Conservation (phyloP, 371 early-diverging fungal genomes). For the Lichtheimia hyalospora region DNA sequence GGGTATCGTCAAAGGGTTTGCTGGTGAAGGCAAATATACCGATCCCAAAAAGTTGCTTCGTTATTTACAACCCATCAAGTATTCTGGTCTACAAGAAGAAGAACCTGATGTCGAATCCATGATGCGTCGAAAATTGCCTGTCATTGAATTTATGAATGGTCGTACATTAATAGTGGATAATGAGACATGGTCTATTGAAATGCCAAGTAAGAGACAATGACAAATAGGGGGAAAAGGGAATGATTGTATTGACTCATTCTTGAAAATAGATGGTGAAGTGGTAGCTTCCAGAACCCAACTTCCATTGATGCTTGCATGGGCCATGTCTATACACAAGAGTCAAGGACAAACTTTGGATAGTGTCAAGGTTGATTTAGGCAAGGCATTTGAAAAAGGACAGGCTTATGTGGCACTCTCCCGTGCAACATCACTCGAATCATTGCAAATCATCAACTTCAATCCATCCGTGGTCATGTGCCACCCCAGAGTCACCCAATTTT, state of each 20-base stretch:
- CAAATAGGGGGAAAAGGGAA: not conserved
- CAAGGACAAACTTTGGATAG: conserved; percentile 92
- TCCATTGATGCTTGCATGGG: conserved; percentile 69
- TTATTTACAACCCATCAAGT: conserved; percentile 3
- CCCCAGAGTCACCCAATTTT: conserved; percentile 67
- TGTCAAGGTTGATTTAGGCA: conserved; percentile 74
- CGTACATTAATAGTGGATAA: conserved; percentile 51
- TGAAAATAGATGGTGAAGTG: conserved; percentile 17
- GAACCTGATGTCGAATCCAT: not conserved
- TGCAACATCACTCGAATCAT: conserved; percentile 59
- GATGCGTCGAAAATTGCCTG: conserved; percentile 36
- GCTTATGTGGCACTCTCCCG: conserved; percentile 90
- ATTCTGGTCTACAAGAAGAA: not conserved
- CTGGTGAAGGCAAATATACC: conserved; percentile 27
- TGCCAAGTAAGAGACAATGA: conserved; percentile 37
- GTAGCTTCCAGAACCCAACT: conserved; percentile 50
- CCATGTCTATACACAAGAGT: conserved; percentile 82
- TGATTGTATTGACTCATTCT: not conserved
- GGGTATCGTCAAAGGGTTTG: conserved; percentile 71
- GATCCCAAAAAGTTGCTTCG: conserved; percentile 3
- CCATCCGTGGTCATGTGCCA: conserved; percentile 68
- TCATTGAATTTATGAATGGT: conserved; percentile 55
- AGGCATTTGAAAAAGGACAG: conserved; percentile 85
- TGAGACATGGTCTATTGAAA: conserved; percentile 62
- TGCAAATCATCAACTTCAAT: conserved; percentile 78